A percentile compares a stretch with the other conserved stretches of the same genome.
These are phyloP conservation scores for Porosira glacialis DNA, from an alignment of 352 stramenopile species.

Conservation along the genomic window DNA sequence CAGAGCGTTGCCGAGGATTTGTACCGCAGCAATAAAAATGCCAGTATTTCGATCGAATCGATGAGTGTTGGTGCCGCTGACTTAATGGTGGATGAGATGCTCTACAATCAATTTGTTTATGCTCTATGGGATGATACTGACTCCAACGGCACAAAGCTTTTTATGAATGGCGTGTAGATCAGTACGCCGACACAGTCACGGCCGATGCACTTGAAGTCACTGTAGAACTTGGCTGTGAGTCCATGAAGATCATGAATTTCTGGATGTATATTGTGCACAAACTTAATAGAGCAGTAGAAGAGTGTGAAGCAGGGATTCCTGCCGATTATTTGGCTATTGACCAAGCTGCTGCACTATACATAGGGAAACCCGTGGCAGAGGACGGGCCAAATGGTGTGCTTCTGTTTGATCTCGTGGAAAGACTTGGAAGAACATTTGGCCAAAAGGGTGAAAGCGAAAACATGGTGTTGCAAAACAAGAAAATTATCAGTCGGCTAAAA, in stretches of 20 bases:
- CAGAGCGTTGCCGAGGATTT: conserved; percentile 19
- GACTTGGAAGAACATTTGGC: conserved; percentile 44
- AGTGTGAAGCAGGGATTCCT: conserved; percentile 41
- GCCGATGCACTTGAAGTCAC: conserved; percentile 59
- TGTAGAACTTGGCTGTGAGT: conserved; percentile 40
- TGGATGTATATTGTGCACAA: conserved; percentile 75
- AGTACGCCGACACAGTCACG: conserved; percentile 76
- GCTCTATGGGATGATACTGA: conserved; percentile 69
- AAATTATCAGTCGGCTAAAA: conserved; percentile 53
- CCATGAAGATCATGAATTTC: conserved; percentile 59
- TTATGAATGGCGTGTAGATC: conserved; percentile 56
- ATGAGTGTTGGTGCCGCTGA: conserved; percentile 57
- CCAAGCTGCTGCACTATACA: conserved; percentile 43
- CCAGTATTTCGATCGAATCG: conserved; percentile 48
- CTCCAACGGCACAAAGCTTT: conserved; percentile 38
- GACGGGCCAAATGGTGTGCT: conserved; percentile 35
- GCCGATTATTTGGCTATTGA: conserved; percentile 2
- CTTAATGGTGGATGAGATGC: conserved; percentile 65
- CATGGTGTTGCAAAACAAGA: conserved; percentile 50
- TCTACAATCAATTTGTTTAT: conserved; percentile 77
- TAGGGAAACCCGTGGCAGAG: too few relatives aligned
- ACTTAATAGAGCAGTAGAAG: conserved; percentile 48
- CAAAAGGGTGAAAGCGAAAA: conserved; percentile 18
- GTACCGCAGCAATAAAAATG: conserved; percentile 40
- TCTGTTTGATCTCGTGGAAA: conserved; percentile 49